Evolutionary conservation across 345 rosid species (phyloP).

Genomic region (Toxicodendron radicans): DNA sequence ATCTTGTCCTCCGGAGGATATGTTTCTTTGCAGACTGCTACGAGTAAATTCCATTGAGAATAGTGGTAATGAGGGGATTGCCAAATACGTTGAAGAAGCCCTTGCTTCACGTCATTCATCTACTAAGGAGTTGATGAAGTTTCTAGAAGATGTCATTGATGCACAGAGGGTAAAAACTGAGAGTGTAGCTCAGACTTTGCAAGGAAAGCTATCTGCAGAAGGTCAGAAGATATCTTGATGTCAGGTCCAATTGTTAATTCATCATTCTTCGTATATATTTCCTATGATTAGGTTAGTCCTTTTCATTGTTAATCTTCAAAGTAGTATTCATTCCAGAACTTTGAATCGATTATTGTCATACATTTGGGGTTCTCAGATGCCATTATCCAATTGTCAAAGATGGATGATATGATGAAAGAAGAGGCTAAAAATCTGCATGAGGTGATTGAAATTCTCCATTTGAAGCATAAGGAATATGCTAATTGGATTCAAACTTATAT

Average conservation of each 20-base stretch:
- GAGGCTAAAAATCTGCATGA: constrained; percentile 63
- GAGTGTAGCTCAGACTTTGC: constrained; percentile 46
- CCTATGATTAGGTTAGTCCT: constrained; percentile 20
- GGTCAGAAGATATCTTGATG: constrained; percentile 49
- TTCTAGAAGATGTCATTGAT: constrained; percentile 59
- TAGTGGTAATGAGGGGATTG: constrained; percentile 40
- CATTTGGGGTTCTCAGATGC: constrained; percentile 44
- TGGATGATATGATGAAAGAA: constrained; percentile 81
- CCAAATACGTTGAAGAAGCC: constrained; percentile 55
- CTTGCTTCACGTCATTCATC: constrained; percentile 65
- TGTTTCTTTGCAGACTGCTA: constrained; percentile 80
- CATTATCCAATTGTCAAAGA: constrained; percentile 53
- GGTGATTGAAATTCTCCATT: constrained; percentile 59
- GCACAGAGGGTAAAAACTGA: constrained; percentile 62
- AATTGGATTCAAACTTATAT: constrained; percentile 48
- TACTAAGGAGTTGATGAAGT: constrained; percentile 65
- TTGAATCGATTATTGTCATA: constrained; percentile 14
- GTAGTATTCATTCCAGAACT: constrained; percentile 5
- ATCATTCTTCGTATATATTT: constrained; percentile 22
- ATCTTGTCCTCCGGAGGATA: constrained; percentile 69
- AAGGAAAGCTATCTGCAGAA: constrained; percentile 50
- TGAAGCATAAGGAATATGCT: constrained; percentile 62
- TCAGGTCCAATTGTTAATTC: constrained; percentile 22
- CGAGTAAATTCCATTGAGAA: constrained; percentile 51
- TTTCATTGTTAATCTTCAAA: constrained; percentile 6